Evolutionary conservation across 2,329 filamentous ascomycete genomes (phyloP), one percentile per base, ranked within the genome.

Genomic region (Neocucurbitaria cava): DNA sequence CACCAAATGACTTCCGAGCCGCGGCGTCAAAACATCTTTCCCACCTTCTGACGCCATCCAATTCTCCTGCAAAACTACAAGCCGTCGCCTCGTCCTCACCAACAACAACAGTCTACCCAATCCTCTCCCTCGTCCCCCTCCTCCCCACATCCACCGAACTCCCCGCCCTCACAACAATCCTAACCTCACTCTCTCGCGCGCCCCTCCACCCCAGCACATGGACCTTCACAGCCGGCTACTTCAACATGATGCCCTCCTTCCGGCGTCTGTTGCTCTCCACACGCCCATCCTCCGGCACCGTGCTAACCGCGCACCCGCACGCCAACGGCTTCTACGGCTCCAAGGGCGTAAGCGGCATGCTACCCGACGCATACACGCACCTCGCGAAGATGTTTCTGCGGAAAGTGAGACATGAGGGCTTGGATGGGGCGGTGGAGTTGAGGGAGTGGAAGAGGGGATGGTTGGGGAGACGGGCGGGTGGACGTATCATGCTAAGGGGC

Each of bases 191-290:
- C 3, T 83, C 88, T 0, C 78, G 76, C 0, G 83, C 89, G 0
- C 78, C 82, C 5, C 90, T 91, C 66, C 79, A 82, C 9, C 83
- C 85, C 30, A 90, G 90, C 0, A 89, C 87, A 13, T 99, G 95
- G 95, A 95, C 92, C 0, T 98, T 99, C 75, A 98, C 95, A 0
- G 95, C 95, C 0, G 95, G 95, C 47, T 99, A 99, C 79, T 99
- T 99, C 80, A 99, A 99, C 79, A 96, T 96, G 51, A 92, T 92
- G 6, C 89, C 92, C 0, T 87, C 88, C 3, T 85, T 98, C 18
- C 93, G 91, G 2, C 85, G 88, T 35, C 84, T 96, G 0, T 82
- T 99, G 0, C 86, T 99, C 28, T 81, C 83, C 6, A 92, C 91
- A 0, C 84, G 87, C 1, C 89, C 88, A 0, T 76, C 78, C 1